phyloP scores from a whole-genome alignment of 106 monocot genomes.

The Phalaenopsis aphrodite region DNA sequence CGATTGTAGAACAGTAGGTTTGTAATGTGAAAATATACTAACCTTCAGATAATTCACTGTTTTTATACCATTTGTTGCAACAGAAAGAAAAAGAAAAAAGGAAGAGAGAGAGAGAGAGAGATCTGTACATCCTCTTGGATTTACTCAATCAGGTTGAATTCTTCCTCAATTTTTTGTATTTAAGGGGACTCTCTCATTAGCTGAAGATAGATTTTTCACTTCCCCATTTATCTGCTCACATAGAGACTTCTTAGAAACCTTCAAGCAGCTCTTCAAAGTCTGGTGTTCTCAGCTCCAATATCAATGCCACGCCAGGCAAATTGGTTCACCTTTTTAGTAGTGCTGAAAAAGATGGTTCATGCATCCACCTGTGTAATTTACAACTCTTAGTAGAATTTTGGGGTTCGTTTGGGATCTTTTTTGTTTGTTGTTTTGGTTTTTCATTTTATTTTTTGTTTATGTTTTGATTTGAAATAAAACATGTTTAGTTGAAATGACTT shows the following conservation, averaged over 20 bases:
- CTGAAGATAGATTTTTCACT: conserved; percentile 24
- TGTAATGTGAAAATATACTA: no score
- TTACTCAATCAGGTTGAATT: not conserved
- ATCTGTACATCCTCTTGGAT: not conserved
- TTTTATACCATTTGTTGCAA: no score
- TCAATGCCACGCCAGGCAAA: conserved; percentile 45
- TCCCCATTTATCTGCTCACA: conserved; percentile 52
- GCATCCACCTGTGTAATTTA: conserved; percentile 44
- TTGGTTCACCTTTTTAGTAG: conserved; percentile 42
- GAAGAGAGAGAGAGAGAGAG: no score
- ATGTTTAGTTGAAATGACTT: no score
- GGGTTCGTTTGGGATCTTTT: no score
- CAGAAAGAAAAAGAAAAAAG: no score
- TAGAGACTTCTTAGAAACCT: conserved; percentile 36
- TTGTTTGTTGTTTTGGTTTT: no score
- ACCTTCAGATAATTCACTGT: no score
- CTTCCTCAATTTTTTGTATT: conserved; percentile 36
- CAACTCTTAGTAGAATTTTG: not conserved
- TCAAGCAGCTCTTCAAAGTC: conserved; percentile 65
- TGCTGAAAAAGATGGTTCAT: conserved; percentile 64
- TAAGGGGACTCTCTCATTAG: conserved; percentile 46
- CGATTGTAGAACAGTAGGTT: no score
- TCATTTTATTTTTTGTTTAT: no score
- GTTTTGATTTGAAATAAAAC: no score
- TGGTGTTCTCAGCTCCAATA: conserved; percentile 58